Evolutionary conservation across 2,329 filamentous ascomycete genomes (phyloP).

Genomic region (Aureobasidium uvarum): DNA sequence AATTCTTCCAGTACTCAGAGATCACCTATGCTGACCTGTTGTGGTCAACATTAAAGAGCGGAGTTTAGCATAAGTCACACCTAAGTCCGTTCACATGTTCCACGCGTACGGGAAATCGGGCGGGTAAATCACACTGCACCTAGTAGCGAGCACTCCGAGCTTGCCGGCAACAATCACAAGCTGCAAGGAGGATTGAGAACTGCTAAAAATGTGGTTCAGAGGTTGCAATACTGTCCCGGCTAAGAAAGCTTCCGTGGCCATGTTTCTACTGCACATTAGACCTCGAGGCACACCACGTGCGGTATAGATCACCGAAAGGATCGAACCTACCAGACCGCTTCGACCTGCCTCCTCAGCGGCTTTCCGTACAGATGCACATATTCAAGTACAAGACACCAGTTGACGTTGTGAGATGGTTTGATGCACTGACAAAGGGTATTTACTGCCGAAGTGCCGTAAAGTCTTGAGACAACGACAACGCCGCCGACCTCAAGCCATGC

Average conservation of each 20-base stretch:
- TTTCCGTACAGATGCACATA: background rate
- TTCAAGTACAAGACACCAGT: background rate
- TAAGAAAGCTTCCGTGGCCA: background rate
- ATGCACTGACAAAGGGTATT: background rate
- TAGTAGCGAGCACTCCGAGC: background rate
- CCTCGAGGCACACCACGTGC: background rate
- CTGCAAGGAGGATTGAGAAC: background rate
- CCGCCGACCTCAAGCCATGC: conserved; percentile 3
- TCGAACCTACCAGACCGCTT: background rate
- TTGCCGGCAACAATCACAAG: background rate
- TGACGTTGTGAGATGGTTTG: background rate
- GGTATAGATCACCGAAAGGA: background rate
- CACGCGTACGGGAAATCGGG: background rate
- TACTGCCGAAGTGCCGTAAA: background rate
- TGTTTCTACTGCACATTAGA: background rate
- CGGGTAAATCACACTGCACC: background rate
- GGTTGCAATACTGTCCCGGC: background rate
- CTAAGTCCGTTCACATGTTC: background rate
- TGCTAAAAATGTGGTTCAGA: background rate
- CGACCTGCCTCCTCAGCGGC: no score
- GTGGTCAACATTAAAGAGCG: background rate
- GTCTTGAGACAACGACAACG: background rate
- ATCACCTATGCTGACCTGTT: background rate
- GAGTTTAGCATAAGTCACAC: background rate
- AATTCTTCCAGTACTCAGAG: background rate